Conservation (phyloP, 371 early-diverging fungal species). For the Rhizopus microsporus region DNA sequence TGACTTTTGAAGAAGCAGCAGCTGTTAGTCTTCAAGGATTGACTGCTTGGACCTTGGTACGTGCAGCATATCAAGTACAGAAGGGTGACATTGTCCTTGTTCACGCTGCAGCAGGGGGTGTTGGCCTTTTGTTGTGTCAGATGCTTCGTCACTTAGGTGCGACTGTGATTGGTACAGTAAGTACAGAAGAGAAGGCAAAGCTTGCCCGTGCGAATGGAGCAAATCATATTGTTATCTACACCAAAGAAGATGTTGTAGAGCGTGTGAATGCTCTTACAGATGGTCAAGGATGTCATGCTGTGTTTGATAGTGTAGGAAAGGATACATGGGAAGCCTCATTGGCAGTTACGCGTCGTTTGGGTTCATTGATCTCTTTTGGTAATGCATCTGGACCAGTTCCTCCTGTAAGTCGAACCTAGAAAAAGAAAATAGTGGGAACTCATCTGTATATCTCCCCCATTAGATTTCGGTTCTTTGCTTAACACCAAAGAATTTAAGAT, state of each 20-base stretch:
- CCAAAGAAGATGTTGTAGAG: constrained; percentile 61
- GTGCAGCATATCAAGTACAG: constrained; percentile 73
- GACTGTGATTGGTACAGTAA: constrained; percentile 87
- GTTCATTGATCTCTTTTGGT: constrained; percentile 88
- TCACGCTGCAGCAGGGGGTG: constrained; percentile 93
- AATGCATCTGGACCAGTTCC: constrained; percentile 89
- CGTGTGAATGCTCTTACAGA: constrained; percentile 77
- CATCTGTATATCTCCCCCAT: background rate
- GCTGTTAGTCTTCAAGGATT: constrained; percentile 73
- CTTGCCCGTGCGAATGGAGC: constrained; percentile 76
- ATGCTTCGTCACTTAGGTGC: constrained; percentile 80
- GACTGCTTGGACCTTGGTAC: constrained; percentile 82
- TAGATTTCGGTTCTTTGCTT: constrained; percentile 66
- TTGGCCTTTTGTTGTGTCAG: constrained; percentile 78
- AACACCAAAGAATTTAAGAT: constrained; percentile 67
- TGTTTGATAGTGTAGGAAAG: constrained; percentile 92
- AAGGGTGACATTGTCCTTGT: constrained; percentile 78
- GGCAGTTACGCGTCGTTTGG: constrained; percentile 72
- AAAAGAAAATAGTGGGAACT: background rate
- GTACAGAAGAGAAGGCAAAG: constrained; percentile 80
- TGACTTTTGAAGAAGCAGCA: constrained; percentile 67
- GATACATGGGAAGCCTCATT: constrained; percentile 81
- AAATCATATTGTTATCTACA: constrained; percentile 78
- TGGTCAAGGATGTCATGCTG: constrained; percentile 82
- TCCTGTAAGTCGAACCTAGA: constrained; percentile 42